Conservation (phyloP, 129 eudicot genomes). For the Kitagawia praeruptora region DNA sequence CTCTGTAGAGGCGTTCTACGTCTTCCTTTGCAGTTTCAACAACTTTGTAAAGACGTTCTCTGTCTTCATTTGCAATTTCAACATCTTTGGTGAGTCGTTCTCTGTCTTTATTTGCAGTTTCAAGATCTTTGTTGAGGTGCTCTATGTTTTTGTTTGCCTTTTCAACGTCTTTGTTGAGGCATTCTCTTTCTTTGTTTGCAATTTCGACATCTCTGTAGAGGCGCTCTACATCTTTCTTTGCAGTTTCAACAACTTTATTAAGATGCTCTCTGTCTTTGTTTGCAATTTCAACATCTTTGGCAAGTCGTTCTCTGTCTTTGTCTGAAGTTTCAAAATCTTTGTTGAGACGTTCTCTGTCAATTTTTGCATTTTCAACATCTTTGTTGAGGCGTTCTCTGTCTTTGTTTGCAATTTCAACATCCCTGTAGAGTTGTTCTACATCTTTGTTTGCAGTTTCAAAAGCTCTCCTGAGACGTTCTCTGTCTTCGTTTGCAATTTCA, state of each 20-base stretch:
- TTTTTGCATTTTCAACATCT: not conserved
- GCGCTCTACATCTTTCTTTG: not conserved
- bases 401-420: not conserved
- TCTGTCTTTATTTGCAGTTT: not conserved
- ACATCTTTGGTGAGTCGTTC: not conserved
- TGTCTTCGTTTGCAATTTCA: conserved; percentile 11
- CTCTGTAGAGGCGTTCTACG: not conserved
- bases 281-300: not conserved
- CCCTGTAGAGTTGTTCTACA: not conserved
- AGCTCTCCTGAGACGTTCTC: not conserved
- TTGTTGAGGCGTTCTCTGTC: not conserved
- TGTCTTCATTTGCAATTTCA: not conserved
- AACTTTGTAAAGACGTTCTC: not conserved
- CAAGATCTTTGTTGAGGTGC: no score
- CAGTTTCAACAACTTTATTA: not conserved
- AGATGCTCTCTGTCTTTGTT: not conserved
- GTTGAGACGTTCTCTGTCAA: not conserved
- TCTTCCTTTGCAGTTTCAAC: not conserved
- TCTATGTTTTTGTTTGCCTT: no score
- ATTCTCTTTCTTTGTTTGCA: not conserved
- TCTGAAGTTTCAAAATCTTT: not conserved
- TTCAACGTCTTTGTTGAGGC: no score
- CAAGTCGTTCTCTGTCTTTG: not conserved
- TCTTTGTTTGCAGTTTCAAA: conserved; percentile 4
- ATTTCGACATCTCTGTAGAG: not conserved